These are phyloP conservation scores for Scutellaria galericulata DNA, from an alignment of 257 asterid species.

Conservation along the genomic window DNA sequence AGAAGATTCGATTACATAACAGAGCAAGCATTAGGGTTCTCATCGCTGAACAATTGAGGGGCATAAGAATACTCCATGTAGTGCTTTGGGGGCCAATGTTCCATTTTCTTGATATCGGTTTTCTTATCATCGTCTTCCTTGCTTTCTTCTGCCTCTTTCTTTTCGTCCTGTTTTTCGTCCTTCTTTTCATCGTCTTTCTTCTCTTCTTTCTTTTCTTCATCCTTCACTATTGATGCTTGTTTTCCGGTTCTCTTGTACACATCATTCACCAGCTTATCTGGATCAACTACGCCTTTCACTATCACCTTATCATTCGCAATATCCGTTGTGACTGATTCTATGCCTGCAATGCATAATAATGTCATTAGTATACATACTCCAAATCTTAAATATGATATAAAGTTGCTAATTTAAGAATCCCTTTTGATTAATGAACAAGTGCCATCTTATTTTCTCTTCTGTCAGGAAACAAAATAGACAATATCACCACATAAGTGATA, in stretches of 20 bases:
- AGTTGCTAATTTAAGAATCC: no score
- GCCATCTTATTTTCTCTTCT: not conserved
- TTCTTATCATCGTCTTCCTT: slow-evolving; percentile 49
- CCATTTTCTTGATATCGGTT: slow-evolving; percentile 60
- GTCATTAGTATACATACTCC: no score
- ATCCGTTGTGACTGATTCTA: slow-evolving; percentile 76
- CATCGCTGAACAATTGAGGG: slow-evolving; percentile 89
- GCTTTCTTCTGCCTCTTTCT: slow-evolving; percentile 36
- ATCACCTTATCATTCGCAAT: slow-evolving; percentile 57
- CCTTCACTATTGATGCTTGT: slow-evolving; percentile 70
- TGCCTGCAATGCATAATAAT: slow-evolving; percentile 50
- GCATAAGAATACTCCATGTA: slow-evolving; percentile 65
- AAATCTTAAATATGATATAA: no score
- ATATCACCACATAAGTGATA: not conserved
- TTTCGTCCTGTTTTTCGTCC: slow-evolving; percentile 38
- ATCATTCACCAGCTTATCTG: slow-evolving; percentile 70
- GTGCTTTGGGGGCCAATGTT: slow-evolving; percentile 64
- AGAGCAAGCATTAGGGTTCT: slow-evolving; percentile 83
- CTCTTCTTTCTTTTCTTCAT: slow-evolving; percentile 60
- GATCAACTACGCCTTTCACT: slow-evolving; percentile 77
- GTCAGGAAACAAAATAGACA: not conserved
- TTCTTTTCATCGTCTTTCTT: slow-evolving; percentile 51
- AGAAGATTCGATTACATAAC: slow-evolving; percentile 52
- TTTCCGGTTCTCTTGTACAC: slow-evolving; percentile 81
- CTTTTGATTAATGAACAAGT: not conserved